phyloP scores from a whole-genome alignment of 2,329 filamentous ascomycete species.

The Apiospora pterosperma region DNA sequence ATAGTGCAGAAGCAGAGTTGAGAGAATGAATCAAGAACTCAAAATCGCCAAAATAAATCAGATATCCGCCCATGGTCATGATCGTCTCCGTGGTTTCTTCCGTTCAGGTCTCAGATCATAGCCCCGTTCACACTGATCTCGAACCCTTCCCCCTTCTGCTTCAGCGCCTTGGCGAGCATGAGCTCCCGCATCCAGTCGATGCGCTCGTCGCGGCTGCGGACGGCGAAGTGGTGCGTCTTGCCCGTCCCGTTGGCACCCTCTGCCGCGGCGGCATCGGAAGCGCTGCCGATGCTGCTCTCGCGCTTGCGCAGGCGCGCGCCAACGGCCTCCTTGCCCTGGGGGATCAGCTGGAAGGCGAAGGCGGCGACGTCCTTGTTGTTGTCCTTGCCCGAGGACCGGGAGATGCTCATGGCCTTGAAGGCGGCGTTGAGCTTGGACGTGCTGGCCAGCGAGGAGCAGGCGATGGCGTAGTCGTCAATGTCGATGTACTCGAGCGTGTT shows the following conservation, averaged over 20 bases:
- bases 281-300: slow-evolving; percentile 39
- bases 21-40: neutral
- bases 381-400: slow-evolving; percentile 47
- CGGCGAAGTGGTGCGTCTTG: slow-evolving; percentile 93
- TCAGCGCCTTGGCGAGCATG: slow-evolving; percentile 84
- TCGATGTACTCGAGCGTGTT: slow-evolving; percentile 75
- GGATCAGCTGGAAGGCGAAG: slow-evolving; percentile 84
- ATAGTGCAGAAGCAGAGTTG: neutral
- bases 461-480: slow-evolving; percentile 85
- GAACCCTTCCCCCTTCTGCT: slow-evolving; percentile 79
- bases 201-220: slow-evolving; percentile 79
- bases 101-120: slow-evolving; percentile 57
- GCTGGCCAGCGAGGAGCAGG: slow-evolving; percentile 73
- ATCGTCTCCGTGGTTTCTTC: neutral
- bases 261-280: slow-evolving; percentile 24
- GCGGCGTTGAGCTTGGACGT: slow-evolving; percentile 81
- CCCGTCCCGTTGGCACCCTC: slow-evolving; percentile 58
- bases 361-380: slow-evolving; percentile 51
- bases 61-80: neutral
- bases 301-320: slow-evolving; percentile 48
- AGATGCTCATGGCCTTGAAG: slow-evolving; percentile 74
- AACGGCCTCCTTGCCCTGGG: slow-evolving; percentile 56
- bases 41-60: neutral
- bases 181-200: slow-evolving; percentile 97
- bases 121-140: slow-evolving; percentile 80